Evolutionary conservation across 345 rosid species (phyloP).

Genomic region (Pistacia integerrima): DNA sequence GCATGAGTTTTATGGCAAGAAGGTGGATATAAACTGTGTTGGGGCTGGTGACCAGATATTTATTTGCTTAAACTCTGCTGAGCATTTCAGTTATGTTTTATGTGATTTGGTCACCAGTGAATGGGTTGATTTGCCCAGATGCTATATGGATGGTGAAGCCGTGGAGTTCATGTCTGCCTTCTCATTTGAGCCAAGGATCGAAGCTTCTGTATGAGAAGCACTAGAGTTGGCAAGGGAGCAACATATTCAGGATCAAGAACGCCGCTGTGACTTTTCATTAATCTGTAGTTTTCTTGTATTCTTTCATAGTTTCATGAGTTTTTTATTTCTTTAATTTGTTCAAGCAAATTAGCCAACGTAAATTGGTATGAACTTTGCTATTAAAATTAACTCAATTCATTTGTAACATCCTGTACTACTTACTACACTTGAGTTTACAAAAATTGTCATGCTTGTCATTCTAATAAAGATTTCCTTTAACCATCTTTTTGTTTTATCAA

Average conservation of each 20-base stretch:
- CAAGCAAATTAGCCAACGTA: conserved; percentile 6
- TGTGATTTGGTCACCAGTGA: conserved; percentile 49
- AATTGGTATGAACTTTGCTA: neutral
- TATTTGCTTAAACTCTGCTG: conserved; percentile 67
- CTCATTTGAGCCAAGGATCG: conserved; percentile 85
- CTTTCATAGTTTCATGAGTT: neutral
- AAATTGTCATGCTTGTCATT: neutral
- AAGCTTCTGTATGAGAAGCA: conserved; percentile 49
- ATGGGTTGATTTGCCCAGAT: conserved; percentile 68
- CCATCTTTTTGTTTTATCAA: neutral
- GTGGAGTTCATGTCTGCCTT: conserved; percentile 78
- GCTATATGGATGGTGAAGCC: conserved; percentile 53
- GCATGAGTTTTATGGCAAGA: conserved; percentile 72
- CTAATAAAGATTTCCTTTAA: neutral
- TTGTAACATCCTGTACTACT: neutral
- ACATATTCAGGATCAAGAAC: neutral
- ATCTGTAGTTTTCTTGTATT: conserved; percentile 6
- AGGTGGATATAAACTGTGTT: conserved; percentile 80
- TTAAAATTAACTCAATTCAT: neutral
- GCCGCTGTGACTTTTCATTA: neutral
- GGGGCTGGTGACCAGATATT: conserved; percentile 67
- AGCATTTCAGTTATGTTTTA: conserved; percentile 52
- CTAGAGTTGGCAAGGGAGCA: neutral
- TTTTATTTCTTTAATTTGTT: conserved; percentile 6
- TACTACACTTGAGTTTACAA: neutral